A percentile compares a stretch with the other conserved stretches of the same genome.
Evolutionary conservation across 768 basidiomycete species (phyloP).

Genomic region (Clavaria fumosa): DNA sequence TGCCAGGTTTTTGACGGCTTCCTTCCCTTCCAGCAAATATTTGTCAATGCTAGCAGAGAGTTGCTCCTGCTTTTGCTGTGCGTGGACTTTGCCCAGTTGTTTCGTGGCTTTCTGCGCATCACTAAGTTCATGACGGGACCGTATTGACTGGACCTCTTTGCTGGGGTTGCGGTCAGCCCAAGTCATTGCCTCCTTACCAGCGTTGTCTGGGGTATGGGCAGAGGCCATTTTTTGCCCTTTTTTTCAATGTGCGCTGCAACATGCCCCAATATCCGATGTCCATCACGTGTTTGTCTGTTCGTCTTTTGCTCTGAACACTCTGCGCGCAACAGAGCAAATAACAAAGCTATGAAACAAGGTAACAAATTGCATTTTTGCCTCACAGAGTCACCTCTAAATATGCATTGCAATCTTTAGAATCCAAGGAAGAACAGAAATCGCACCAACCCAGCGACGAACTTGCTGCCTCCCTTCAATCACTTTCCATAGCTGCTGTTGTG

Average conservation of each 20-base stretch:
- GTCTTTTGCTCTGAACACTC: too few relatives aligned
- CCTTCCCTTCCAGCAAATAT: neutral
- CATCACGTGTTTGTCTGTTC: too few relatives aligned
- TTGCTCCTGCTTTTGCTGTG: neutral
- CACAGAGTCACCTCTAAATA: too few relatives aligned
- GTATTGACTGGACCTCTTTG: neutral
- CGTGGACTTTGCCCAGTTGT: neutral
- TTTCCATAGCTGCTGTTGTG: too few relatives aligned
- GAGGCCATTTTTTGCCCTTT: neutral
- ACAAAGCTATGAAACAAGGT: too few relatives aligned
- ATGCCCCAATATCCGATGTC: too few relatives aligned
- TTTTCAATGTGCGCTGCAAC: neutral
- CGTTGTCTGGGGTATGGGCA: constrained; percentile 1
- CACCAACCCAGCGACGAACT: too few relatives aligned
- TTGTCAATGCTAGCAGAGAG: neutral
- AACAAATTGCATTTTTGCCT: too few relatives aligned
- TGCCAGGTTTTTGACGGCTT: neutral
- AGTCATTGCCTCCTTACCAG: neutral
- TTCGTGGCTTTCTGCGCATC: neutral
- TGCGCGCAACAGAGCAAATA: too few relatives aligned
- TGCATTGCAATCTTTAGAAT: too few relatives aligned
- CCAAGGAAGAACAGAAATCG: too few relatives aligned
- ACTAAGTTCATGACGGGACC: neutral
- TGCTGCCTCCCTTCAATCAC: too few relatives aligned
- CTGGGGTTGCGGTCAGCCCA: constrained; percentile 1